Evolutionary conservation across 768 basidiomycete species (phyloP).

Genomic region (Terana coerulea): DNA sequence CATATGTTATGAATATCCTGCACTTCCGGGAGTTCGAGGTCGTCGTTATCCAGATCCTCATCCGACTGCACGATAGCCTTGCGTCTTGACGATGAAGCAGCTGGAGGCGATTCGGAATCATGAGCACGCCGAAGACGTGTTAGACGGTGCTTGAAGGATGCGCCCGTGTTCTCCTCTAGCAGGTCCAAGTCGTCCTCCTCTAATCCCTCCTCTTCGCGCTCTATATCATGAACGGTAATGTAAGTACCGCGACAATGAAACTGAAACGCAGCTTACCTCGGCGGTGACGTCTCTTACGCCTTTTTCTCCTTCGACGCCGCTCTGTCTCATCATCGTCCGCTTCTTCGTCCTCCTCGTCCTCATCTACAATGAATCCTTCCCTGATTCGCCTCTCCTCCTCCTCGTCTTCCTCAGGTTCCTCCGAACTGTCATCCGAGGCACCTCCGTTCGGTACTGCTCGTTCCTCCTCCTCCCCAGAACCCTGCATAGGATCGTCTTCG

Average conservation of each 20-base stretch:
- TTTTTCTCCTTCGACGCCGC: conserved; percentile 55
- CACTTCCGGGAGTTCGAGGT: conserved; percentile 47
- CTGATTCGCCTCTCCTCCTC: conserved; percentile 78
- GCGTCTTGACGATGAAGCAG: conserved; percentile 56
- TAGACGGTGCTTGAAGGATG: conserved; percentile 68
- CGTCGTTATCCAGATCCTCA: conserved; percentile 62
- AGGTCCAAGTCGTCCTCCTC: conserved; percentile 90
- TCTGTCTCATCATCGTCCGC: conserved; percentile 57
- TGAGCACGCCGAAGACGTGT: conserved; percentile 74
- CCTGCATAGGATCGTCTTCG: conserved; percentile 62
- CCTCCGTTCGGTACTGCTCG: conserved; percentile 55
- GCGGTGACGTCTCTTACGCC: conserved; percentile 62
- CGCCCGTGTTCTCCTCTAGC: conserved; percentile 80
- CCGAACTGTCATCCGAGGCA: conserved; percentile 78
- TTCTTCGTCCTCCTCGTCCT: conserved; percentile 82
- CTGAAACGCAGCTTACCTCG: conserved; percentile 41
- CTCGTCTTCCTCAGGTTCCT: conserved; percentile 87
- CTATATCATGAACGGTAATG: conserved; percentile 23
- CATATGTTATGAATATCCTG: conserved; percentile 73
- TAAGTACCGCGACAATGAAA: conserved; percentile 8
- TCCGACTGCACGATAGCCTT: conserved; percentile 64
- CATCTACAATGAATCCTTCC: conserved; percentile 91
- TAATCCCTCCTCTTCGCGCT: conserved; percentile 52
- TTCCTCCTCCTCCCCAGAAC: conserved; percentile 36
- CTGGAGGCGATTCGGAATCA: conserved; percentile 66